Conservation (phyloP, 805 yeast genomes). For the Nakazawaea populi region DNA sequence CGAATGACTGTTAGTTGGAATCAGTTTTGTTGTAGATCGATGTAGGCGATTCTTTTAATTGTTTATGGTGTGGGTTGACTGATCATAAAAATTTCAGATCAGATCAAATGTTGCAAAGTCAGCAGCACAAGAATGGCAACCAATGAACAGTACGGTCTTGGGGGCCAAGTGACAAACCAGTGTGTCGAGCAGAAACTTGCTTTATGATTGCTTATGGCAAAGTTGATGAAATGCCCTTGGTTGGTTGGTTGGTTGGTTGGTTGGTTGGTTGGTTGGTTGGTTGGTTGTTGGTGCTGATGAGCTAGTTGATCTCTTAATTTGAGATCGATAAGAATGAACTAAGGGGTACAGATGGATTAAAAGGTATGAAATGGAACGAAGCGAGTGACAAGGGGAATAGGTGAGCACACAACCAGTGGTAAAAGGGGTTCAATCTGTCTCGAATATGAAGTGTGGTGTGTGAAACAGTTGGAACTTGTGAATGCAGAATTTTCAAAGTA, state of each 20-base stretch:
- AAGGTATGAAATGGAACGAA: not conserved
- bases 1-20: slow-evolving; percentile 6
- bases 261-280: not conserved
- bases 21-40: not conserved
- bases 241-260: not conserved
- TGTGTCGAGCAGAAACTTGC: too few relatives aligned
- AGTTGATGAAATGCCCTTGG: too few relatives aligned
- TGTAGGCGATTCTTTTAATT: not conserved
- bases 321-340: not conserved
- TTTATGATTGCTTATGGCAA: too few relatives aligned
- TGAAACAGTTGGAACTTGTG: not conserved
- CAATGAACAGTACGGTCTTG: not conserved
- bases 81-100: not conserved
- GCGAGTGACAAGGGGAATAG: not conserved
- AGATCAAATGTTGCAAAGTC: too few relatives aligned
- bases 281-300: not conserved
- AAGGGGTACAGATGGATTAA: not conserved
- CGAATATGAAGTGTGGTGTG: not conserved
- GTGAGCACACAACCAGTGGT: not conserved
- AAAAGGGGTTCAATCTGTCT: not conserved
- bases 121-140: not conserved
- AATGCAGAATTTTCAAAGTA: not conserved
- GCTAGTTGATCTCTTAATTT: not conserved
- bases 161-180: not conserved
- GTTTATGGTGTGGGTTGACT: not conserved